Evolutionary conservation across 345 rosid genomes (phyloP), one percentile per base, ranked within the genome.

Genomic region (Acer campestre): DNA sequence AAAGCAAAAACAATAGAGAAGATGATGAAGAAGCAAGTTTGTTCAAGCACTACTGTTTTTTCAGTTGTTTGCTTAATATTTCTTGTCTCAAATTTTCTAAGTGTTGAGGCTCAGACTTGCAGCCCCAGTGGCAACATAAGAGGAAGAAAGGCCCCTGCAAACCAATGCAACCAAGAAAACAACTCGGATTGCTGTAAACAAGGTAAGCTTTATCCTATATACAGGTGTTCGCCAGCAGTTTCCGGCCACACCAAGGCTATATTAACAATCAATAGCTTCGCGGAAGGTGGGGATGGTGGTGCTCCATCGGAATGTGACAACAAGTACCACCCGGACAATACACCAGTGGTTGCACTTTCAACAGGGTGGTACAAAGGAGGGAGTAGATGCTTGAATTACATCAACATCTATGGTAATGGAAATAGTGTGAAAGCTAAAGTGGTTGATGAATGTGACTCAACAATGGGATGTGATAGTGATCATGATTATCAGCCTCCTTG

Each of bases 401-500:
- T 80, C 13, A 78, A 64, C 35, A 82, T 85, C 25, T 2, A 73
- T 4, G 85, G 81, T 2, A 80, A 80, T 31, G 80, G 77, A 13
- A 61, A 51, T 1, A 81, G 73, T 31, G 79, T 79, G 1, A 71
- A 22, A 44, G 84, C 88, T 4, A 82, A 64, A 29, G 84, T 82
- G 0, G 88, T 85, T 8, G 82, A 80, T 61, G 80, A 80, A 42
- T 85, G 84, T 59, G 84, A 85, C 53, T 78, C 85, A 1, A 78
- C 76, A 0, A 70, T 69, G 51, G 82, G 82, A 1, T 78, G 84
- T 61, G 78, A 80, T 71, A 0, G 12, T 0, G 79, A 68, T 10
- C 79, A 74, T 65, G 81, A 82, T 77, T 83, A 70, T 23, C 82
- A 80, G 79, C 84, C 86, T 51, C 83, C 83, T 13, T 80, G 83